Conservation (phyloP, 345 rosid species). For the Lumnitzera littorea region DNA sequence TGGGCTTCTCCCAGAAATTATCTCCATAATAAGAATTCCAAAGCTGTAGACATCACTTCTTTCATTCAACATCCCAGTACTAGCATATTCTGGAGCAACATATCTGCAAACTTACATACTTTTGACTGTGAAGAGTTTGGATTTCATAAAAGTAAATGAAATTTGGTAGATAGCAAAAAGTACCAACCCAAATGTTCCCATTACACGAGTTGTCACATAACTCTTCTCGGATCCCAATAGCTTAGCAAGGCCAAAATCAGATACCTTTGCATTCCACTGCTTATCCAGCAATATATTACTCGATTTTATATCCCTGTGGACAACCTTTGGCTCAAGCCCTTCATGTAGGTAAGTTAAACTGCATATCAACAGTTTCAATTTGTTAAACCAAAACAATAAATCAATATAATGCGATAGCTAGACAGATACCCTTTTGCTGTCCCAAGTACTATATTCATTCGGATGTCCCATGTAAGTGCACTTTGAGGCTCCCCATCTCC, state of each 20-base stretch:
- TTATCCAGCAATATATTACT: slow-evolving; percentile 89
- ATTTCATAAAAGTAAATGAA: background rate
- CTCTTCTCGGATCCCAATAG: slow-evolving; percentile 80
- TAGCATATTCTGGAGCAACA: slow-evolving; percentile 97
- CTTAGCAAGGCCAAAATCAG: slow-evolving; percentile 88
- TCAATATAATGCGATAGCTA: too few species aligned
- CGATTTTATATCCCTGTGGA: slow-evolving; percentile 80
- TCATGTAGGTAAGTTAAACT: slow-evolving; percentile 81
- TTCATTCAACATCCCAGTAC: slow-evolving; percentile 98
- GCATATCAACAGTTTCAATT: background rate
- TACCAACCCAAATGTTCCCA: slow-evolving; percentile 91
- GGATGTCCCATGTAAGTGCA: slow-evolving; percentile 81
- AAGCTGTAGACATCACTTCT: slow-evolving; percentile 93
- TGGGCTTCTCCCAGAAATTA: slow-evolving; percentile 89
- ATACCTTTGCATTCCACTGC: slow-evolving; percentile 83
- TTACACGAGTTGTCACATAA: slow-evolving; percentile 88
- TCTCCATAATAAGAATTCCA: slow-evolving; percentile 90
- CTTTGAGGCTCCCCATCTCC: slow-evolving; percentile 73
- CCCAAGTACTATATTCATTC: slow-evolving; percentile 70
- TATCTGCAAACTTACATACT: slow-evolving; percentile 31
- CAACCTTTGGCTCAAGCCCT: slow-evolving; percentile 91
- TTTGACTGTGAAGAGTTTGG: background rate
- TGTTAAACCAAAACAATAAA: background rate
- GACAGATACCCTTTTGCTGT: slow-evolving; percentile 65
- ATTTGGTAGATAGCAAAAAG: background rate